Conservation (phyloP, 805 yeast genomes). For the Pachysolen tannophilus region DNA sequence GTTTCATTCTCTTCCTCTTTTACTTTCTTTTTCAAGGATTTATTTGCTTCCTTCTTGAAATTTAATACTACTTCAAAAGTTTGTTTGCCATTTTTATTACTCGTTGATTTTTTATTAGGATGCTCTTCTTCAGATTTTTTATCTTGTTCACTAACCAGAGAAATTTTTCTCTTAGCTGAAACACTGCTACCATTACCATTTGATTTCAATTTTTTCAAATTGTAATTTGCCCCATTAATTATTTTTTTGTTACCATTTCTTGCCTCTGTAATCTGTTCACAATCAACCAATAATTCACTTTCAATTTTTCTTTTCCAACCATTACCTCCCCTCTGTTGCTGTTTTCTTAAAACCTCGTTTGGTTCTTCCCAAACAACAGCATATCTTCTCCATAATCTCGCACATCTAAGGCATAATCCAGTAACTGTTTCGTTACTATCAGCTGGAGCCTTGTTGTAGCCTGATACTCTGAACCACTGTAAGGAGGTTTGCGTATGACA, state of each 20-base stretch:
- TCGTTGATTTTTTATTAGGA: too few species aligned
- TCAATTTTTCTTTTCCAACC: constrained; percentile 61
- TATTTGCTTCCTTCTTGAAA: too few species aligned
- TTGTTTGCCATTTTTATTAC: constrained; percentile 5
- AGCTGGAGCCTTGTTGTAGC: constrained; percentile 34
- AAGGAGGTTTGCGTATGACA: constrained; percentile 50
- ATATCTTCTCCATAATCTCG: constrained; percentile 84
- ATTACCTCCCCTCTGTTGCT: constrained; percentile 32
- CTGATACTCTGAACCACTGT: constrained; percentile 70
- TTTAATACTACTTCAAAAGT: constrained; percentile 7
- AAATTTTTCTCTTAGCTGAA: background rate
- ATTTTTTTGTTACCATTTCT: constrained; percentile 24
- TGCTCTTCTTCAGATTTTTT: constrained; percentile 1
- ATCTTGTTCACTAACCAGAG: constrained; percentile 1
- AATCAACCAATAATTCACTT: constrained; percentile 56
- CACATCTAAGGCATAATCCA: constrained; percentile 82
- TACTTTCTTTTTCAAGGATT: too few species aligned
- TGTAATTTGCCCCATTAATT: background rate
- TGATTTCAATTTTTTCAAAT: too few species aligned
- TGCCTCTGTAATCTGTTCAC: constrained; percentile 43
- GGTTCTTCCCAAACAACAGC: constrained; percentile 86
- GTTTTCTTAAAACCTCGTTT: constrained; percentile 47
- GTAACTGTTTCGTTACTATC: constrained; percentile 26
- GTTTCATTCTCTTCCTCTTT: constrained; percentile 5
- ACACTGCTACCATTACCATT: too few species aligned